phyloP scores from a whole-genome alignment of 306 rosid species.

The apple (Malus domestica) region DNA sequence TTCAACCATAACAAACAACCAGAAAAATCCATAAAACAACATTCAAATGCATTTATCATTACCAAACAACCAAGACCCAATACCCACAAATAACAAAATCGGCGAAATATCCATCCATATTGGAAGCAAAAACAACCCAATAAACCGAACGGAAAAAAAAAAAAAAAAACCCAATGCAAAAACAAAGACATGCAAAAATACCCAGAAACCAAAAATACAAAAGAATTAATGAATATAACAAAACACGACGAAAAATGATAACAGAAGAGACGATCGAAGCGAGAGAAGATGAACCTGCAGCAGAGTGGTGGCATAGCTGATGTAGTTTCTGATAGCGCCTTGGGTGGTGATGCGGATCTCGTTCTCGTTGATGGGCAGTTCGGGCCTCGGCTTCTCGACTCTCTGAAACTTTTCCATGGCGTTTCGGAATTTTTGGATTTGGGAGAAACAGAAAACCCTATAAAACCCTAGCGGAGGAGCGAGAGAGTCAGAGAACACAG shows the following conservation, averaged over 20 bases:
- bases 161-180: background rate
- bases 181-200: background rate
- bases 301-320: slow-evolving; percentile 88
- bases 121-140: background rate
- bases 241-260: background rate
- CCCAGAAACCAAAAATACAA: background rate
- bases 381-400: slow-evolving; percentile 78
- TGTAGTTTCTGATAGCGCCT: slow-evolving; percentile 93
- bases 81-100: background rate
- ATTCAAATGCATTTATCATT: background rate
- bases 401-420: slow-evolving; percentile 91
- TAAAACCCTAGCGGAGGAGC: slow-evolving; percentile 48
- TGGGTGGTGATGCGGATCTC: slow-evolving; percentile 95
- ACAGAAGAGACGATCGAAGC: background rate
- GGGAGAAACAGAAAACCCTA: slow-evolving; percentile 31
- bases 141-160: background rate
- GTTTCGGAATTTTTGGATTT: background rate
- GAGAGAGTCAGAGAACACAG: background rate
- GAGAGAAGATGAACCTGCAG: slow-evolving; percentile 48
- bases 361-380: slow-evolving; percentile 72
- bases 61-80: background rate
- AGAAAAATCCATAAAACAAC: background rate
- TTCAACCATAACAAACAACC: background rate
- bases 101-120: background rate
- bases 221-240: background rate